Percentiles rank a stretch among this genome's conserved stretches.
Evolutionary conservation across 2,329 filamentous ascomycete species (phyloP).

Genomic region (Thielaviopsis musarum): DNA sequence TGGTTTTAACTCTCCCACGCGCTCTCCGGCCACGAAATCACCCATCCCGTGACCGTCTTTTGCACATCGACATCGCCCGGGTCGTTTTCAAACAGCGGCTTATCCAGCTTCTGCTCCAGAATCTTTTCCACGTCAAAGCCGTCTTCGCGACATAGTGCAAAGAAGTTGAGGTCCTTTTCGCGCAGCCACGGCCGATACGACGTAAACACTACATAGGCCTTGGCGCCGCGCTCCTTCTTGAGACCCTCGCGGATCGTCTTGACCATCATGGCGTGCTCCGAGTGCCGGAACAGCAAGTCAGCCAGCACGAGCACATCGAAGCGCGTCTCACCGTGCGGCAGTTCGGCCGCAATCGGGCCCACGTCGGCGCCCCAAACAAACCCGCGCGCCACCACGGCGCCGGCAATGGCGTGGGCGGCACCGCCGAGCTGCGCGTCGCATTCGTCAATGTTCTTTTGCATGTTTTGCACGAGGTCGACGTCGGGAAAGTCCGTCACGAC

Average conservation of each 20-base stretch:
- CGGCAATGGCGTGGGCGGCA: slow-evolving; percentile 19
- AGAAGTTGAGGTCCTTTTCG: slow-evolving; percentile 73
- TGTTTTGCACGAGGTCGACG: slow-evolving; percentile 61
- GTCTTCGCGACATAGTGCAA: slow-evolving; percentile 52
- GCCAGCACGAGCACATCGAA: slow-evolving; percentile 79
- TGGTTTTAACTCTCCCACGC: slow-evolving; percentile 12
- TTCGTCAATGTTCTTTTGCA: slow-evolving; percentile 56
- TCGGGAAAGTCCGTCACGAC: slow-evolving; percentile 87
- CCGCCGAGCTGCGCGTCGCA: slow-evolving; percentile 25
- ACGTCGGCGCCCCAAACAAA: slow-evolving; percentile 70
- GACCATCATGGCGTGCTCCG: slow-evolving; percentile 65
- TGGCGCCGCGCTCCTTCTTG: slow-evolving; percentile 33
- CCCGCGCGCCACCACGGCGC: slow-evolving; percentile 42
- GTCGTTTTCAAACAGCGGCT: slow-evolving; percentile 79
- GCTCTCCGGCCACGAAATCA: slow-evolving; percentile 44
- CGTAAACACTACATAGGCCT: slow-evolving; percentile 81
- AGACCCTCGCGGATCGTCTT: slow-evolving; percentile 54
- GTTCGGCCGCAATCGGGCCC: slow-evolving; percentile 36
- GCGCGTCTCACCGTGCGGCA: slow-evolving; percentile 25
- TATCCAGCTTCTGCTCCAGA: slow-evolving; percentile 65
- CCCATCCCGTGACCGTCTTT: slow-evolving; percentile 68
- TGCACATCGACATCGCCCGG: slow-evolving; percentile 67
- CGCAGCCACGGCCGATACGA: slow-evolving; percentile 84
- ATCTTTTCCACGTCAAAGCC: slow-evolving; percentile 69
- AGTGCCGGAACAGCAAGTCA: slow-evolving; percentile 81